phyloP scores from a whole-genome alignment of 352 stramenopile genomes.

The Phytophthora fragariaefolia region DNA sequence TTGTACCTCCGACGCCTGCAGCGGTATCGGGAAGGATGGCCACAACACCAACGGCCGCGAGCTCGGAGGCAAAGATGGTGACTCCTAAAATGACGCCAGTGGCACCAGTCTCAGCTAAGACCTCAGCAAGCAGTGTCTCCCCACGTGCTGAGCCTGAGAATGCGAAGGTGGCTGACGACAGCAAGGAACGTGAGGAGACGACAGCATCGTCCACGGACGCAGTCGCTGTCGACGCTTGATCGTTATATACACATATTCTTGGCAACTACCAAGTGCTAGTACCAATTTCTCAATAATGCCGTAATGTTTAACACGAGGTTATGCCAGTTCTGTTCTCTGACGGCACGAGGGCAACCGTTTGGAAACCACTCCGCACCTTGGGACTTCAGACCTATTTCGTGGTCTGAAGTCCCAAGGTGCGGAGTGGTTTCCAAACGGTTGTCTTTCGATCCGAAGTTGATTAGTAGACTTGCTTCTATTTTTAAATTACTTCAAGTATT shows the following conservation, averaged over 20 bases:
- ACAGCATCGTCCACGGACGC: background rate
- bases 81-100: background rate
- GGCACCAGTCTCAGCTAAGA: background rate
- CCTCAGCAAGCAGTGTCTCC: background rate
- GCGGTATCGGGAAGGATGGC: constrained; percentile 20
- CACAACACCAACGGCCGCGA: constrained; percentile 23
- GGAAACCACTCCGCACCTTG: too few species aligned
- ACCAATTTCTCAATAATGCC: background rate
- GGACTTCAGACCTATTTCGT: too few species aligned
- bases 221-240: constrained; percentile 23
- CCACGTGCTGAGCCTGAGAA: background rate
- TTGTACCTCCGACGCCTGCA: constrained; percentile 24
- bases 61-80: constrained; percentile 6
- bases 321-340: too few species aligned
- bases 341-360: too few species aligned
- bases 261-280: background rate
- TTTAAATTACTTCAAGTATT: background rate
- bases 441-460: too few species aligned
- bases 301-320: background rate
- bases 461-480: too few species aligned
- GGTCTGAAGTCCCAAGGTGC: too few species aligned
- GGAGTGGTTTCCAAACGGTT: too few species aligned
- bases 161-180: background rate
- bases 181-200: constrained; percentile 4
- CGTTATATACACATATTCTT: constrained; percentile 17